phyloP scores from a whole-genome alignment of 1,139 yeast species.

The Protomyces gravidus region DNA sequence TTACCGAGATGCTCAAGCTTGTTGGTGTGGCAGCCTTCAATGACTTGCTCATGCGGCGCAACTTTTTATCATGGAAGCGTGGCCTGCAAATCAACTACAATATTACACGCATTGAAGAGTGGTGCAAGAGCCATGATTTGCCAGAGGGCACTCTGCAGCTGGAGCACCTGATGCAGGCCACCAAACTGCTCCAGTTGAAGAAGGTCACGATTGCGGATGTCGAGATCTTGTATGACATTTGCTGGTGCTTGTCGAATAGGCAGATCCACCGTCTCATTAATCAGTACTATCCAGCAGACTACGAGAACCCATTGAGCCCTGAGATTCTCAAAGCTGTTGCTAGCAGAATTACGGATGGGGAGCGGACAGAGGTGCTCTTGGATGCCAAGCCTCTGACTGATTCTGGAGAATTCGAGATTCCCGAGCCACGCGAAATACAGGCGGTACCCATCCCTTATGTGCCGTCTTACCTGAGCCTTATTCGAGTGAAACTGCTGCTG shows the following conservation, averaged over 20 bases:
- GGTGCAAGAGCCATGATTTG: slow-evolving; percentile 95
- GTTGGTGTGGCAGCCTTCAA: slow-evolving; percentile 95
- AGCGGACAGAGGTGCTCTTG: slow-evolving; percentile 40
- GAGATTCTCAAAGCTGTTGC: slow-evolving; percentile 81
- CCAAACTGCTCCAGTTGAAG: slow-evolving; percentile 85
- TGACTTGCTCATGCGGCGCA: slow-evolving; percentile 90
- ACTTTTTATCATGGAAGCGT: slow-evolving; percentile 94
- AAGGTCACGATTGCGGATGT: slow-evolving; percentile 67
- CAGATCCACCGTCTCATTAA: slow-evolving; percentile 85
- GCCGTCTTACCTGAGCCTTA: slow-evolving; percentile 45
- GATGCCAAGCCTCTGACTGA: slow-evolving; percentile 60
- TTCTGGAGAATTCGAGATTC: slow-evolving; percentile 79
- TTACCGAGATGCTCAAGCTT: slow-evolving; percentile 74
- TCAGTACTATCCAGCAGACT: slow-evolving; percentile 88
- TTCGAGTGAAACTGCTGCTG: slow-evolving; percentile 14
- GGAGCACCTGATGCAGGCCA: slow-evolving; percentile 87
- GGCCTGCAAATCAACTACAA: slow-evolving; percentile 95
- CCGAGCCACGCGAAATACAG: slow-evolving; percentile 77
- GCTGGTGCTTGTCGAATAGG: slow-evolving; percentile 87
- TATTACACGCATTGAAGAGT: slow-evolving; percentile 92
- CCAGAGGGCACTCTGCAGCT: slow-evolving; percentile 85
- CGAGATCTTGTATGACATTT: slow-evolving; percentile 87
- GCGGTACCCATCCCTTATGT: slow-evolving; percentile 85
- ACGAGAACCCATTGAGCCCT: slow-evolving; percentile 88
- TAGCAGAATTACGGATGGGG: slow-evolving; percentile 64